Evolutionary conservation across 2,329 filamentous ascomycete species (phyloP).

Genomic region (Sporothrix brunneoviolacea): DNA sequence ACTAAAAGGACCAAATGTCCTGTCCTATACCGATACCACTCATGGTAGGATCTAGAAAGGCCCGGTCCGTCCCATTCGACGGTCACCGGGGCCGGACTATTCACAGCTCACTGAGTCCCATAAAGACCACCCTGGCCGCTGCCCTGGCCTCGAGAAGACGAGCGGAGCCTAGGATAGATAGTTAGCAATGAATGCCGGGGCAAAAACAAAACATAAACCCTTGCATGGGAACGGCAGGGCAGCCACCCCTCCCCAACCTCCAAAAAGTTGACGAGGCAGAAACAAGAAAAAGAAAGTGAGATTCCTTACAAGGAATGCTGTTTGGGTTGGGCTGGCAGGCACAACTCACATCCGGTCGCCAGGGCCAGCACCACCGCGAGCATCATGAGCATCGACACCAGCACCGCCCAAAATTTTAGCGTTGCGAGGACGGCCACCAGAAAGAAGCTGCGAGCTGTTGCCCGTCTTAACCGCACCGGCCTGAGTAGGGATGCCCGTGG

Average conservation of each 20-base stretch:
- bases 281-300: conserved; percentile 76
- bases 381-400: conserved; percentile 61
- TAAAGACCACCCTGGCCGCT: conserved; percentile 21
- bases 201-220: not conserved
- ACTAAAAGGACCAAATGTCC: conserved; percentile 6
- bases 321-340: conserved; percentile 46
- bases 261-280: conserved; percentile 35
- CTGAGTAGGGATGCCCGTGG: conserved; percentile 53
- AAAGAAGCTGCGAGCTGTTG: conserved; percentile 63
- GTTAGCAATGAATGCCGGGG: too few relatives aligned
- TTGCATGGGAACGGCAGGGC: conserved; percentile 1
- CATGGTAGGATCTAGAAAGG: not conserved
- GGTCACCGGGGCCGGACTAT: not conserved
- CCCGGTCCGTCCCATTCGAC: not conserved
- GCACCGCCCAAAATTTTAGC: conserved; percentile 69
- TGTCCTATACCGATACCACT: not conserved
- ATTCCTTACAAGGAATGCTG: conserved; percentile 78
- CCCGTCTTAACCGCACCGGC: conserved; percentile 37
- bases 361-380: conserved; percentile 68
- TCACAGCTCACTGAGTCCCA: conserved; percentile 3
- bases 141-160: conserved; percentile 61
- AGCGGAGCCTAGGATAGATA: conserved; percentile 55
- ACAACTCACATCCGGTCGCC: conserved; percentile 94
- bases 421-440: conserved; percentile 72
- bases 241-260: conserved; percentile 5